phyloP scores from a whole-genome alignment of 306 rosid species.

The Sphenostylis stenocarpa region DNA sequence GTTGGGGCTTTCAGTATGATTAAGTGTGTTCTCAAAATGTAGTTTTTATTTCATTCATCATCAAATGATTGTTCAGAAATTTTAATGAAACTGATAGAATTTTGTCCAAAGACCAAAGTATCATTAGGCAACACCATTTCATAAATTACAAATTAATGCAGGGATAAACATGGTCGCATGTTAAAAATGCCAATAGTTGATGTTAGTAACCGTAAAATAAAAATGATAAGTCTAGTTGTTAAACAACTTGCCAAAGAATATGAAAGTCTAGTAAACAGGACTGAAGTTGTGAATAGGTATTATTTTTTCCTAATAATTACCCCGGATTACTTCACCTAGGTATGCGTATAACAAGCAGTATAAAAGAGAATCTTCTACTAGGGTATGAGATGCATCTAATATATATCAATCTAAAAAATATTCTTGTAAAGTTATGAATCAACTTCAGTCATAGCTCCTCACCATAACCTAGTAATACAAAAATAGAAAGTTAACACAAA shows the following conservation, averaged over 20 bases:
- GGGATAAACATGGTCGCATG: neutral
- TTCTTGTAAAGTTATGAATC: neutral
- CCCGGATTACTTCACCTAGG: neutral
- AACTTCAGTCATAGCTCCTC: neutral
- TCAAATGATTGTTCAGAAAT: no score
- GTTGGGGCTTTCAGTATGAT: no score
- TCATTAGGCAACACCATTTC: neutral
- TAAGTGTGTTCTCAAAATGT: no score
- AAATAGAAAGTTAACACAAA: neutral
- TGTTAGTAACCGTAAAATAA: neutral
- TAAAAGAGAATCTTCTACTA: neutral
- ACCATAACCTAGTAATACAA: neutral
- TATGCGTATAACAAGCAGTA: neutral
- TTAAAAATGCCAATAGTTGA: neutral
- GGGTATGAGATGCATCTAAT: neutral
- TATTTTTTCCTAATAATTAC: neutral
- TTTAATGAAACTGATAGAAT: no score
- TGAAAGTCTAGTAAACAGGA: neutral
- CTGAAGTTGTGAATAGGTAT: neutral
- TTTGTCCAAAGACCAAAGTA: neutral
- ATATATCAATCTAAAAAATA: neutral
- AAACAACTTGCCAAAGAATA: neutral
- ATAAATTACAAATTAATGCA: neutral
- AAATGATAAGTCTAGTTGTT: neutral
- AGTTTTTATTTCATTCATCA: no score